Percentiles rank a stretch among this genome's conserved stretches.
Evolutionary conservation across 129 eudicot species (phyloP).

Genomic region (Logfia minima): DNA sequence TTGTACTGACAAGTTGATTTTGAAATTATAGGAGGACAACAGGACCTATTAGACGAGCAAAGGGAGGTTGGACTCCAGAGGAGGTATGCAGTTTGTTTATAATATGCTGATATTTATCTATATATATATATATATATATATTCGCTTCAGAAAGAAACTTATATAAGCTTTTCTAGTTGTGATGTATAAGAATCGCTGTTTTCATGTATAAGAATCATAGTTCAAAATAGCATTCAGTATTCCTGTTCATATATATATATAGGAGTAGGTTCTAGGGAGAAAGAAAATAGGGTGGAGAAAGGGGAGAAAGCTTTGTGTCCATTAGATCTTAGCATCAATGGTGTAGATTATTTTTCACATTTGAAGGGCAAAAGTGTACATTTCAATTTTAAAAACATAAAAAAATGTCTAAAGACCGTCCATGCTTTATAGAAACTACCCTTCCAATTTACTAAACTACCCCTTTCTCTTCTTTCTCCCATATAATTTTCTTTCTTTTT

Average conservation of each 20-base stretch:
- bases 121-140: not conserved
- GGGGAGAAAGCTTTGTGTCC: too few species aligned
- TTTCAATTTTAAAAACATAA: too few species aligned
- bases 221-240: not conserved
- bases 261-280: too few species aligned
- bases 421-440: too few species aligned
- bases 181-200: not conserved
- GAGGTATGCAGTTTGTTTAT: slow-evolving; percentile 59
- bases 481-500: too few species aligned
- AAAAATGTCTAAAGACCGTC: too few species aligned
- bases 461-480: too few species aligned
- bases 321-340: too few species aligned
- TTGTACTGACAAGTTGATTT: slow-evolving; percentile 24
- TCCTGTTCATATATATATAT: not conserved
- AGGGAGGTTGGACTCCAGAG: slow-evolving; percentile 98
- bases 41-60: slow-evolving; percentile 97
- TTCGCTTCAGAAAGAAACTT: not conserved
- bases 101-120: not conserved
- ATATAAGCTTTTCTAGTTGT: slow-evolving; percentile 1
- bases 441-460: too few species aligned
- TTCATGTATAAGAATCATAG: not conserved
- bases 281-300: too few species aligned
- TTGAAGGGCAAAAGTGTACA: too few species aligned
- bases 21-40: slow-evolving; percentile 69
- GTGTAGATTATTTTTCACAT: too few species aligned